Evolutionary conservation across 768 basidiomycete genomes (phyloP).

Genomic region (Tricholoma sp.): DNA sequence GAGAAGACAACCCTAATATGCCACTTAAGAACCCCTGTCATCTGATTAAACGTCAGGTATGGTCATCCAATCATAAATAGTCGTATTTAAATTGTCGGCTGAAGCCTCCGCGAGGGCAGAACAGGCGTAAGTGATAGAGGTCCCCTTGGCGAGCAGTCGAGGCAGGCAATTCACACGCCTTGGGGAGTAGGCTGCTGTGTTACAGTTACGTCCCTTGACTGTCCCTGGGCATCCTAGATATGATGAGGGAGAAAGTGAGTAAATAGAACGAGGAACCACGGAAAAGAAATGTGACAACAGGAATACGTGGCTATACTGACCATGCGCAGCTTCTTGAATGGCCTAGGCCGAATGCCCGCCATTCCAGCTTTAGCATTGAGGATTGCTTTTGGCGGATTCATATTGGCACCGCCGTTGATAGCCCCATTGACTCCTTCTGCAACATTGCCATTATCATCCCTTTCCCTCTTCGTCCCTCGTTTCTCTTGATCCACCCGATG

Average conservation of each 20-base stretch:
- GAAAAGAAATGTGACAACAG: slow-evolving; percentile 1
- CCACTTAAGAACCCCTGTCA: not conserved
- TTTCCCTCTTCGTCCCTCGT: slow-evolving; percentile 39
- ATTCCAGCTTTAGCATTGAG: slow-evolving; percentile 56
- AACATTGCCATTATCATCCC: slow-evolving; percentile 25
- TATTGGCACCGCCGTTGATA: slow-evolving; percentile 16
- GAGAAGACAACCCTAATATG: not conserved
- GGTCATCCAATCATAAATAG: not conserved
- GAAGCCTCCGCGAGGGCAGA: not conserved
- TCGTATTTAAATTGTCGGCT: not conserved
- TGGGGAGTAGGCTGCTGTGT: slow-evolving; percentile 9
- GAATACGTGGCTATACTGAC: slow-evolving; percentile 32
- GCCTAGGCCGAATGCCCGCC: slow-evolving; percentile 56
- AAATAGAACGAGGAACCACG: slow-evolving; percentile 1
- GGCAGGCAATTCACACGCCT: slow-evolving; percentile 1
- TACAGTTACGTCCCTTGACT: slow-evolving; percentile 6
- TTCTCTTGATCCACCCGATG: slow-evolving; percentile 14
- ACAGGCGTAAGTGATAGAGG: not conserved
- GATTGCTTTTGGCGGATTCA: slow-evolving; percentile 26
- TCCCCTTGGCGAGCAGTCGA: not conserved
- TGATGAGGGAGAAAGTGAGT: not conserved
- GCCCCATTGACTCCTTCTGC: slow-evolving; percentile 21
- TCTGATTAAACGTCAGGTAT: not conserved
- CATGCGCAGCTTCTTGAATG: slow-evolving; percentile 73
- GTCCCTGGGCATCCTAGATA: slow-evolving; percentile 6